These are phyloP conservation scores for Caloboletus firmus DNA, from an alignment of 1,284 basidiomycete species.

Conservation along the genomic window DNA sequence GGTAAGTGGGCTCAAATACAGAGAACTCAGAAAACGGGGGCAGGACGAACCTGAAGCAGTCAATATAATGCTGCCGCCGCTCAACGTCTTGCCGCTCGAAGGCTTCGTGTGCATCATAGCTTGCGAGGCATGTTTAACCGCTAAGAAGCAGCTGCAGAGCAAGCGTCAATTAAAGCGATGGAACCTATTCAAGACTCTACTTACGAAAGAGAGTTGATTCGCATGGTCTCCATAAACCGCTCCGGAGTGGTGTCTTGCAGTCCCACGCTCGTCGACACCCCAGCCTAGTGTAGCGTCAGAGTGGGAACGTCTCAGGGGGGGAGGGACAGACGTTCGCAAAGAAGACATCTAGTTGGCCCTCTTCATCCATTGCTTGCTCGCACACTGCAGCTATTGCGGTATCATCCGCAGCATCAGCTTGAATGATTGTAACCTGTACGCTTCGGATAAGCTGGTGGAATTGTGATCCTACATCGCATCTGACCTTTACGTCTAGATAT, in stretches of 20 bases:
- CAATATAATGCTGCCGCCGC: constrained; percentile 84
- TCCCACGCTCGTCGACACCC: constrained; percentile 48
- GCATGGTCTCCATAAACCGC: constrained; percentile 73
- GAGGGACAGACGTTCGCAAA: constrained; percentile 78
- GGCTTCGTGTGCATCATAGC: constrained; percentile 75
- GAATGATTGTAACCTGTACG: constrained; percentile 64
- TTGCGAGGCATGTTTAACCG: constrained; percentile 79
- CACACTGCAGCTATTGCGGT: constrained; percentile 69
- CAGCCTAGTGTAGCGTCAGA: constrained; percentile 52
- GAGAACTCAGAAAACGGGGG: background rate
- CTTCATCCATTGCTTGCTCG: constrained; percentile 71
- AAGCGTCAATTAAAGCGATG: constrained; percentile 4
- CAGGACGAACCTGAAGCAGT: constrained; percentile 75
- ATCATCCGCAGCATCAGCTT: constrained; percentile 85
- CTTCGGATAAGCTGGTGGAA: constrained; percentile 14
- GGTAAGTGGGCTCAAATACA: constrained; percentile 6
- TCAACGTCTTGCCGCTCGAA: constrained; percentile 63
- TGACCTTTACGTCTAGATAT: constrained; percentile 80
- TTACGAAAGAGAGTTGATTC: constrained; percentile 82
- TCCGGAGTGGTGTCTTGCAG: constrained; percentile 63
- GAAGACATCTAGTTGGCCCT: constrained; percentile 88
- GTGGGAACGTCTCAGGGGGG: background rate
- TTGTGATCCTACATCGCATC: constrained; percentile 10
- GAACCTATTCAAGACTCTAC: constrained; percentile 24
- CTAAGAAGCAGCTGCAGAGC: constrained; percentile 76